These are phyloP conservation scores for Perilla frutescens DNA, from an alignment of 257 asterid genomes.

Conservation along the genomic window DNA sequence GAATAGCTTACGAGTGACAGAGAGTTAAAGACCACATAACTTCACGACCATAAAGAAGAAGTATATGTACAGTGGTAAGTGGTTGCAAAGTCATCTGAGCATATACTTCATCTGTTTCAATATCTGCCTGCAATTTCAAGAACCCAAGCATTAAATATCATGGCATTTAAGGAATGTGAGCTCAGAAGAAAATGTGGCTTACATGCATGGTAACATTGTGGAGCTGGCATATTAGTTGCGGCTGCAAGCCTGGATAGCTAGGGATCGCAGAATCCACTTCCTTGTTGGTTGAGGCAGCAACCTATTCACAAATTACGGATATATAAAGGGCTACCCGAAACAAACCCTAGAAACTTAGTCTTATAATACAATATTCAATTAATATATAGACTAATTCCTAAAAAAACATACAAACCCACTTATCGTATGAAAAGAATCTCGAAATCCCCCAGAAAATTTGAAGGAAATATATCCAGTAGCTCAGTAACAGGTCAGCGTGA, in stretches of 20 bases:
- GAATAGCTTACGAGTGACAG: conserved; percentile 25
- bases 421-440: neutral
- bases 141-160: conserved; percentile 22
- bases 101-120: conserved; percentile 88
- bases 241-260: conserved; percentile 77
- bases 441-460: conserved; percentile 1
- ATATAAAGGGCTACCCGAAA: conserved; percentile 4
- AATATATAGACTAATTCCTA: neutral
- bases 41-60: neutral
- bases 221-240: conserved; percentile 87
- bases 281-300: conserved; percentile 86
- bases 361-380: neutral
- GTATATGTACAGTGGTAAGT: conserved; percentile 48
- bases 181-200: conserved; percentile 29
- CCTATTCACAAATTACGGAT: conserved; percentile 48
- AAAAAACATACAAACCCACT: neutral
- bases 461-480: conserved; percentile 15
- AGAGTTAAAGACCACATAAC: conserved; percentile 23
- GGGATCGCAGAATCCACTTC: conserved; percentile 79
- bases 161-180: neutral
- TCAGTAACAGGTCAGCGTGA: conserved; percentile 3
- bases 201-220: conserved; percentile 93
- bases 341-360: conserved; percentile 13
- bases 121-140: conserved; percentile 69
- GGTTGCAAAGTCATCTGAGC: conserved; percentile 94